Evolutionary conservation across 371 early-diverging fungal species (phyloP).

Genomic region (Lichtheimia corymbifera): DNA sequence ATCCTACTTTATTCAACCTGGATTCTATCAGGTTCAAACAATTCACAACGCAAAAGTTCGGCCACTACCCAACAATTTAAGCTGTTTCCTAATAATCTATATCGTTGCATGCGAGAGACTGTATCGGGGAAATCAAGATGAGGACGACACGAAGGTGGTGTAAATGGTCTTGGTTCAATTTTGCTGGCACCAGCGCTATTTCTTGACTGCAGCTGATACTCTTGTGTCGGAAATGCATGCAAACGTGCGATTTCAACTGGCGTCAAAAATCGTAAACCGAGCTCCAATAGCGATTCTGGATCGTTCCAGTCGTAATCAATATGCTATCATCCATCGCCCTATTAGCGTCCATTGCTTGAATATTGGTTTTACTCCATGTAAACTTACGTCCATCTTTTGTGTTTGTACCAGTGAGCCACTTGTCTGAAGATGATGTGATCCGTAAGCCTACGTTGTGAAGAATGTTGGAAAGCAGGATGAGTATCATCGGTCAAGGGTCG

Average conservation of each 20-base stretch:
- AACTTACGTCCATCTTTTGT: slow-evolving; percentile 39
- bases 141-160: slow-evolving; percentile 21
- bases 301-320: slow-evolving; percentile 50
- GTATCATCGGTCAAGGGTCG: too few relatives aligned
- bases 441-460: slow-evolving; percentile 50
- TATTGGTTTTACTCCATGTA: neutral
- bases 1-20: too few relatives aligned
- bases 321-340: slow-evolving; percentile 2
- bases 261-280: slow-evolving; percentile 75
- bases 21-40: slow-evolving; percentile 17
- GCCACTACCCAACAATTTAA: slow-evolving; percentile 74
- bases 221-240: slow-evolving; percentile 70
- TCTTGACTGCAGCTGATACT: slow-evolving; percentile 8
- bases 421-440: slow-evolving; percentile 67
- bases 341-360: neutral
- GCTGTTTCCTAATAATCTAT: slow-evolving; percentile 75
- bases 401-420: slow-evolving; percentile 71
- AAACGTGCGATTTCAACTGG: slow-evolving; percentile 76
- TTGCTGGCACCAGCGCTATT: neutral
- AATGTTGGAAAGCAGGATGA: slow-evolving; percentile 1
- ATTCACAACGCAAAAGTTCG: slow-evolving; percentile 51
- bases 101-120: slow-evolving; percentile 57
- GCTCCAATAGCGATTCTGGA: slow-evolving; percentile 44
- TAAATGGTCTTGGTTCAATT: slow-evolving; percentile 10
- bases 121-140: slow-evolving; percentile 54